These are phyloP conservation scores for Colletotrichum sp. DNA, from an alignment of 2,329 filamentous ascomycete species.

Conservation along the genomic window DNA sequence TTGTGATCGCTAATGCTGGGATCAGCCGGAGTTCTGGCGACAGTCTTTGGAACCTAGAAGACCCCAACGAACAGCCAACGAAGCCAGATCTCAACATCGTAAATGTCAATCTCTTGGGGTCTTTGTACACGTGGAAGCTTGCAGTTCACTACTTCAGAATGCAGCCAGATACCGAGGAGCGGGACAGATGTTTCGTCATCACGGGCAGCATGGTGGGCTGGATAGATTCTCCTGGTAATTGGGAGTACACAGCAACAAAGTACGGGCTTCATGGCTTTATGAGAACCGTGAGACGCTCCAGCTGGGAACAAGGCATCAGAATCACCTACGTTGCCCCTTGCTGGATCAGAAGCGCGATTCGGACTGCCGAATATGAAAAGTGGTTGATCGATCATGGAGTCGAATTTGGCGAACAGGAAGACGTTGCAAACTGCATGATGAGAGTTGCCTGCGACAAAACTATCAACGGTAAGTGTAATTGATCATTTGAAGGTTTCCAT, in stretches of 20 bases:
- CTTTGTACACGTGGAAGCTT: slow-evolving; percentile 50
- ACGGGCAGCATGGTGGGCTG: slow-evolving; percentile 52
- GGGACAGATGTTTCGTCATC: slow-evolving; percentile 54
- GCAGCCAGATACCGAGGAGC: slow-evolving; percentile 38
- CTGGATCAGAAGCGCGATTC: slow-evolving; percentile 40
- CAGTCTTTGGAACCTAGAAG: slow-evolving; percentile 41
- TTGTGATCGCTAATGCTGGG: slow-evolving; percentile 54
- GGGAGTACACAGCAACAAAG: slow-evolving; percentile 48
- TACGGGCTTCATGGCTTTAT: slow-evolving; percentile 49
- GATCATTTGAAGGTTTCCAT: background rate
- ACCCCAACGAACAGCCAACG: slow-evolving; percentile 28
- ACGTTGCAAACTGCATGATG: slow-evolving; percentile 37
- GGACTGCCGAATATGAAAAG: slow-evolving; percentile 43
- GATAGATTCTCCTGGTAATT: slow-evolving; percentile 47
- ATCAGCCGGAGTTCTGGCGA: slow-evolving; percentile 41
- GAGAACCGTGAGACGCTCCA: slow-evolving; percentile 39
- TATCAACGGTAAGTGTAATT: slow-evolving; percentile 31
- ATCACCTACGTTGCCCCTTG: slow-evolving; percentile 52
- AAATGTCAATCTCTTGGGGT: slow-evolving; percentile 44
- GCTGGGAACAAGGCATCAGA: slow-evolving; percentile 46
- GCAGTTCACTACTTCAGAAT: slow-evolving; percentile 51
- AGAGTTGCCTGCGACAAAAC: slow-evolving; percentile 33
- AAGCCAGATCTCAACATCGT: slow-evolving; percentile 48
- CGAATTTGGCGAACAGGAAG: slow-evolving; percentile 41
- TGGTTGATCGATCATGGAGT: slow-evolving; percentile 42